Base-by-base conservation (phyloP, 1,139 yeast species). In the Diutina sp. region DNA sequence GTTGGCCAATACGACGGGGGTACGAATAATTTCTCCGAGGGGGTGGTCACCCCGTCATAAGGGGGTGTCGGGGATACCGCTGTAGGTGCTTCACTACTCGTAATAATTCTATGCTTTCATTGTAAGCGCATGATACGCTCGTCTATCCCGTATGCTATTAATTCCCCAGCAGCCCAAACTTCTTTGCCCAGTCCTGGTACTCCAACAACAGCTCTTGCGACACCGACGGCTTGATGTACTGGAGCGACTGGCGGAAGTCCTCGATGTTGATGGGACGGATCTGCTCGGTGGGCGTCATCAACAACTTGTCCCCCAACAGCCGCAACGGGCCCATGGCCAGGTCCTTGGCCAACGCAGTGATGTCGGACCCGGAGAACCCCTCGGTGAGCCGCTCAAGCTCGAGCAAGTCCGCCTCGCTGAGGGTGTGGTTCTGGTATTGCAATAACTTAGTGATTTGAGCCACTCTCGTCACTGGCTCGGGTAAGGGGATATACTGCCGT, bases 281-380 rank as follows among this genome's bases (percentile, higher is more conserved):
- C 61, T 85, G 85, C 57, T 89, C 96, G 28, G 93, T 85, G 6
- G 93, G 88, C 0, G 97, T 91, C 62, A 84, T 80, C 60, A 95
- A 74, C 59, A 95, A 76, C 57, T 88, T 84, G 61, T 93, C 98
- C 3, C 99, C 99, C 44, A 93, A 75, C 41, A 91, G 85, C 61
- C 99, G 76, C 57, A 95, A 72, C 1, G 99, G 99, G 0, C 98
- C 97, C 97, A 93, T 91, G 1, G 99, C 99, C 2, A 97, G 95
- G 69, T 93, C 99, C 68, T 93, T 93, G 1, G 98, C 97, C 62
- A 93, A 73, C 0, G 98, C 96, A 0, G 98, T 93, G 57, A 93
- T 82, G 69, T 93, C 99, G 62, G 96, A 85, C 2, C 99, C 99
- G 55, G 96, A 85, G 68, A 86, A 90, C 1, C 95, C 95, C 55